Percentiles rank a stretch among this genome's conserved stretches.
These are phyloP conservation scores for Carpinus fangiana DNA, from an alignment of 306 rosid genomes.

Conservation along the genomic window DNA sequence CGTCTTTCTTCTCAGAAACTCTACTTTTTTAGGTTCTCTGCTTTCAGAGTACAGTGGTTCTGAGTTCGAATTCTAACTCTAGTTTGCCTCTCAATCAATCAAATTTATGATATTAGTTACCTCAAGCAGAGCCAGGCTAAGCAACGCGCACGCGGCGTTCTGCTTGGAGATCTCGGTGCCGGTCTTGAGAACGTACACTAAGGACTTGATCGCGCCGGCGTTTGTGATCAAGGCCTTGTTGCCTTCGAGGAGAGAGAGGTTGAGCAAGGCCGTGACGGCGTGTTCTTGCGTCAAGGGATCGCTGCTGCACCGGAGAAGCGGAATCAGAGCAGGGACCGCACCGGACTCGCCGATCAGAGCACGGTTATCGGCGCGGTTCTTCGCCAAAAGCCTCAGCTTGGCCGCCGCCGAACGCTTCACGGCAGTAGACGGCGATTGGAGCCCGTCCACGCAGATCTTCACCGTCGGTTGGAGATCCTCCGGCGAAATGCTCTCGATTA, in stretches of 20 bases:
- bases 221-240: constrained; percentile 70
- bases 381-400: constrained; percentile 81
- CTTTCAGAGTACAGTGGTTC: too few relatives aligned
- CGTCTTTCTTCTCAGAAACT: too few relatives aligned
- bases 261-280: constrained; percentile 81
- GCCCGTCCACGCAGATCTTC: constrained; percentile 85
- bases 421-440: constrained; percentile 66
- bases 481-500: constrained; percentile 94
- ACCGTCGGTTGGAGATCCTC: constrained; percentile 99
- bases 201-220: constrained; percentile 82
- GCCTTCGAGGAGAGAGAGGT: constrained; percentile 78
- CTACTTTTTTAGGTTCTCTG: too few relatives aligned
- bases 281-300: constrained; percentile 98
- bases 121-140: constrained; percentile 78
- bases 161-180: constrained; percentile 92
- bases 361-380: constrained; percentile 84
- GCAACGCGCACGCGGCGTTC: constrained; percentile 91
- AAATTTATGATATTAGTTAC: too few relatives aligned
- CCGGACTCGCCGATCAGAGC: constrained; percentile 88
- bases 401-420: constrained; percentile 96
- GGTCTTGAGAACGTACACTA: constrained; percentile 83
- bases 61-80: too few relatives aligned
- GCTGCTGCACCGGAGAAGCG: constrained; percentile 86
- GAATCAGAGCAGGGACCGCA: constrained; percentile 78
- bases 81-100: too few relatives aligned